phyloP scores from a whole-genome alignment of 345 rosid species.

The Cardamine occulta region DNA sequence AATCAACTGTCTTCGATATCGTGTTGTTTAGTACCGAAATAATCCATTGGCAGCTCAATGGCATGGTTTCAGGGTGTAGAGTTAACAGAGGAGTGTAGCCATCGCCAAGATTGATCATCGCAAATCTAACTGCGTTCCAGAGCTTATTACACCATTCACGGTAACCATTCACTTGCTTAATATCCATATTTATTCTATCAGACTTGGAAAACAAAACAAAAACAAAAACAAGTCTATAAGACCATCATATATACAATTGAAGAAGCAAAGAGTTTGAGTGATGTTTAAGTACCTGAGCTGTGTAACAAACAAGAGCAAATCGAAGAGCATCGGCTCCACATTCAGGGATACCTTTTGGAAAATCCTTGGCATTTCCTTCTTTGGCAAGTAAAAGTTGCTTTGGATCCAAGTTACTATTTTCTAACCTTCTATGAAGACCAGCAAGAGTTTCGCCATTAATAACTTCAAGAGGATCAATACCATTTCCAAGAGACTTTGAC shows the following conservation, averaged over 20 bases:
- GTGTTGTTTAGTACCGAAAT: constrained; percentile 78
- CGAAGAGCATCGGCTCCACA: constrained; percentile 85
- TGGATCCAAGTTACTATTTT: constrained; percentile 81
- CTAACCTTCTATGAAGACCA: constrained; percentile 80
- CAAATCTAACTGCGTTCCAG: constrained; percentile 96
- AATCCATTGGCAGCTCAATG: constrained; percentile 91
- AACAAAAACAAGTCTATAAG: not conserved
- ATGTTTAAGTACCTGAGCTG: too few species aligned
- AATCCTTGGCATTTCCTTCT: constrained; percentile 75
- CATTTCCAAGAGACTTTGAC: constrained; percentile 96
- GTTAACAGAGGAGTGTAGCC: constrained; percentile 58
- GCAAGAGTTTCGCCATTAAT: constrained; percentile 81
- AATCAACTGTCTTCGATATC: constrained; percentile 46
- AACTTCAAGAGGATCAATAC: constrained; percentile 91
- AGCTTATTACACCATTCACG: constrained; percentile 99
- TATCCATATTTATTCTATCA: constrained; percentile 93
- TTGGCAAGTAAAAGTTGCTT: constrained; percentile 71
- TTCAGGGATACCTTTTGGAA: constrained; percentile 89
- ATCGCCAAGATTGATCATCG: constrained; percentile 85
- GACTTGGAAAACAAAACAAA: constrained; percentile 52
- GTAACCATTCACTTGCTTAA: constrained; percentile 89
- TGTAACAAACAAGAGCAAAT: too few species aligned
- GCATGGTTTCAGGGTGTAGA: constrained; percentile 55
- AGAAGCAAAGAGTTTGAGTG: not conserved
- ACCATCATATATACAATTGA: not conserved